A percentile compares a stretch with the other conserved stretches of the same genome.
Evolutionary conservation across 2,329 filamentous ascomycete genomes (phyloP).

Genomic region (Fusarium armeniacum): DNA sequence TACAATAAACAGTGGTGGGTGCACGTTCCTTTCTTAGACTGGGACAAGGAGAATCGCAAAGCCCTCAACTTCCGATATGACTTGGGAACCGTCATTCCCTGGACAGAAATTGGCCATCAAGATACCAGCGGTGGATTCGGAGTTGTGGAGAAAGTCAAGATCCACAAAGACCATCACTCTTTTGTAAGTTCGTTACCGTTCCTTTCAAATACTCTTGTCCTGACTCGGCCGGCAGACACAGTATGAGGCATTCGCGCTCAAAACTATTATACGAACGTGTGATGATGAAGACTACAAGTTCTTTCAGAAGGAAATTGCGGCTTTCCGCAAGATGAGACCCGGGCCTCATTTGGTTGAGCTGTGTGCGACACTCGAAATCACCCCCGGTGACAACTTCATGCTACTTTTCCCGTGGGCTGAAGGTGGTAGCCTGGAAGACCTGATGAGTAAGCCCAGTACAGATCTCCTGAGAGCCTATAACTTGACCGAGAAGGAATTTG

Average conservation of each 20-base stretch:
- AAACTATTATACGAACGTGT: background rate
- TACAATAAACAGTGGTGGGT: background rate
- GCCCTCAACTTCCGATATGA: background rate
- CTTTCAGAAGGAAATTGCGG: background rate
- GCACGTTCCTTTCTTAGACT: background rate
- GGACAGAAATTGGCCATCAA: background rate
- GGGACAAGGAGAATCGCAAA: background rate
- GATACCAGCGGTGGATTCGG: background rate
- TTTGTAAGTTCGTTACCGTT: background rate
- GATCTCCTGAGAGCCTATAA: rapidly evolving
- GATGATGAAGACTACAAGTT: background rate
- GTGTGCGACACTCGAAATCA: constrained; percentile 1
- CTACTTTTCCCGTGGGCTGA: constrained; percentile 21
- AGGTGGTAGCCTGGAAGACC: background rate
- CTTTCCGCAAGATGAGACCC: background rate
- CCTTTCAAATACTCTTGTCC: background rate
- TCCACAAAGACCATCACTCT: constrained; percentile 1
- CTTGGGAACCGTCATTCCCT: background rate
- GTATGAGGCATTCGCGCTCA: constrained; percentile 1
- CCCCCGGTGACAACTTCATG: background rate
- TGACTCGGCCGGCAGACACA: background rate
- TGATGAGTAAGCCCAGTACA: background rate
- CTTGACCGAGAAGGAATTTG: background rate
- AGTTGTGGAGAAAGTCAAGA: background rate
- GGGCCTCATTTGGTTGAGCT: background rate